phyloP scores from a whole-genome alignment of 2,329 filamentous ascomycete genomes.

The Huntiella savannae region DNA sequence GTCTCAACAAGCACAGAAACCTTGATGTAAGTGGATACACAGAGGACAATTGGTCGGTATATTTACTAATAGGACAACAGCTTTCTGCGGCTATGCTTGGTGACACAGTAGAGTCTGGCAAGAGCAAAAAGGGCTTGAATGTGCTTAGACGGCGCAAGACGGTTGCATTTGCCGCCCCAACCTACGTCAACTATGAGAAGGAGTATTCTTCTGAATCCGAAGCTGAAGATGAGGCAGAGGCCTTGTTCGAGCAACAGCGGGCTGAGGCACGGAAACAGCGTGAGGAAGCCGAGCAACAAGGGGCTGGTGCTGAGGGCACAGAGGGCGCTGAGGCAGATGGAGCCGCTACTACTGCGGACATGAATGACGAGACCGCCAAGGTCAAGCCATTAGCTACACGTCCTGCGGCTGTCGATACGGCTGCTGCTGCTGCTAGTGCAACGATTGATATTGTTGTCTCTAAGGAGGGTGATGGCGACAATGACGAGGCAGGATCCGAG shows the following conservation, averaged over 20 bases:
- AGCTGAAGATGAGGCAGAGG: constrained; percentile 32
- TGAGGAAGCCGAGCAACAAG: constrained; percentile 16
- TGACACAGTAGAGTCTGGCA: constrained; percentile 48
- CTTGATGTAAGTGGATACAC: constrained; percentile 53
- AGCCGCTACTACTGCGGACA: constrained; percentile 15
- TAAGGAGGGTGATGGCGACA: background rate
- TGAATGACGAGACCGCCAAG: constrained; percentile 32
- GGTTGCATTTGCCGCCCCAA: constrained; percentile 68
- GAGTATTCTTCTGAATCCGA: constrained; percentile 64
- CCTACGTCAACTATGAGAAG: constrained; percentile 72
- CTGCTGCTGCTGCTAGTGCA: constrained; percentile 9
- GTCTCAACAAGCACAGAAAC: constrained; percentile 93
- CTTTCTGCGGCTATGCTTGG: constrained; percentile 43
- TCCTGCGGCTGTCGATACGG: constrained; percentile 17
- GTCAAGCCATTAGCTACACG: constrained; percentile 29
- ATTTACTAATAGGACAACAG: constrained; percentile 18
- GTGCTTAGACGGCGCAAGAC: constrained; percentile 72
- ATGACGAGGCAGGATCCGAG: background rate
- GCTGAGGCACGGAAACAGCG: constrained; percentile 17
- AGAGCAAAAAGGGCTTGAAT: constrained; percentile 31
- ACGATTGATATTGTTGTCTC: background rate
- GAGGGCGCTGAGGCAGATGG: background rate
- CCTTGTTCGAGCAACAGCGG: constrained; percentile 20
- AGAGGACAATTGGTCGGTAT: background rate
- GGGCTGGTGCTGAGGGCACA: constrained; percentile 13